Evolutionary conservation across 2,329 filamentous ascomycete species (phyloP).

Genomic region (Hypoxylon rubiginosum): DNA sequence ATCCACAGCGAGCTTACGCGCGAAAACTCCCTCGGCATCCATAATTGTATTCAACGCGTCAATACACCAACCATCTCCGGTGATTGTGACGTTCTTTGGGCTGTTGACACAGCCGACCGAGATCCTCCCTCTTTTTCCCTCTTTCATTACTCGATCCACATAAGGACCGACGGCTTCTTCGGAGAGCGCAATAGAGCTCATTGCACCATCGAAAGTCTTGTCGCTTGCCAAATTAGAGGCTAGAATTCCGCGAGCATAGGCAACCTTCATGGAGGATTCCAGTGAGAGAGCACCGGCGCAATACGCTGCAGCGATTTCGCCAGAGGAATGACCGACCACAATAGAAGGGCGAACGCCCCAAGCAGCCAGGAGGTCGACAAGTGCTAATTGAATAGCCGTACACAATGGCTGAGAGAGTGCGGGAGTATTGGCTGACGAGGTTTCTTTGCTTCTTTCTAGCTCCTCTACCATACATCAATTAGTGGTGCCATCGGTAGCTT

Average conservation of each 20-base stretch:
- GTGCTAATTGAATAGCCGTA: slow-evolving; percentile 51
- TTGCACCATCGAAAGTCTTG: background rate
- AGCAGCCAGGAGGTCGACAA: slow-evolving; percentile 50
- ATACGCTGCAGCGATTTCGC: slow-evolving; percentile 56
- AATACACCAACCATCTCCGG: background rate
- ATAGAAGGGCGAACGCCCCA: slow-evolving; percentile 43
- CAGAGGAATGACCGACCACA: slow-evolving; percentile 53
- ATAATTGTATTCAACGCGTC: background rate
- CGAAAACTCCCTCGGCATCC: background rate
- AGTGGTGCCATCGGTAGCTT: slow-evolving; percentile 7
- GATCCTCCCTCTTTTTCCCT: background rate
- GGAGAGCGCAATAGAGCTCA: background rate
- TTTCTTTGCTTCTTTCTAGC: too few relatives aligned
- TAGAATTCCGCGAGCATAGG: background rate
- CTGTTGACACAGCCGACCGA: slow-evolving; percentile 1
- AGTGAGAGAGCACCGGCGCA: background rate
- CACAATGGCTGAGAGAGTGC: slow-evolving; percentile 50
- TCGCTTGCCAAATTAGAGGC: background rate
- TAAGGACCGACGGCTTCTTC: background rate
- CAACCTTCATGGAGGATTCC: too few relatives aligned
- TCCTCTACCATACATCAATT: too few relatives aligned
- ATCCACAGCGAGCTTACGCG: background rate
- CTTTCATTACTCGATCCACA: background rate
- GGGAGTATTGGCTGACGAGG: too few relatives aligned
- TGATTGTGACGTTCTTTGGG: background rate